Evolutionary conservation across 139 green algal genomes (phyloP).

Genomic region (Pycnococcus provasolii): DNA sequence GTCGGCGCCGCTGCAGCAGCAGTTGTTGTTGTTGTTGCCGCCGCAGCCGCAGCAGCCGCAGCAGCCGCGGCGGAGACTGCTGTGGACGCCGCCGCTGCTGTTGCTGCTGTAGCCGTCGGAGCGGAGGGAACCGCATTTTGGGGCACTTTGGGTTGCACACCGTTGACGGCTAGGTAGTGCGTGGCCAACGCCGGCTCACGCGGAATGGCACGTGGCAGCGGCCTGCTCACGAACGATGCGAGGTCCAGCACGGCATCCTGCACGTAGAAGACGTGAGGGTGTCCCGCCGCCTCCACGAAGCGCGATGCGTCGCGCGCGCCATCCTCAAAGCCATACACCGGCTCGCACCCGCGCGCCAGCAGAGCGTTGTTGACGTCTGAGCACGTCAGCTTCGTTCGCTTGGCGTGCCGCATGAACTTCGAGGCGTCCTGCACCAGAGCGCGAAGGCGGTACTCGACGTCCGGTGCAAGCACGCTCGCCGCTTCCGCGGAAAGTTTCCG

Average conservation of each 20-base stretch:
- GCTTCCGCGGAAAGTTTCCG: neutral
- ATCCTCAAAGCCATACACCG: slow-evolving; percentile 63
- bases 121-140: slow-evolving; percentile 54
- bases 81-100: slow-evolving; percentile 17
- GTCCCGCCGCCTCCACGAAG: slow-evolving; percentile 49
- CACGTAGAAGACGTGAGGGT: slow-evolving; percentile 63
- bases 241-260: slow-evolving; percentile 6
- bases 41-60: neutral
- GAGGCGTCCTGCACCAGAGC: slow-evolving; percentile 83
- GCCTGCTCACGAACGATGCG: neutral
- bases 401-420: slow-evolving; percentile 76
- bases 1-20: no score
- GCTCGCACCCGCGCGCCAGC: slow-evolving; percentile 31
- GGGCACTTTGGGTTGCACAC: slow-evolving; percentile 70
- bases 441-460: slow-evolving; percentile 79
- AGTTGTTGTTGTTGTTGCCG: neutral
- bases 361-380: slow-evolving; percentile 33
- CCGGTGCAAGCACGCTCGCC: slow-evolving; percentile 38
- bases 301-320: slow-evolving; percentile 40
- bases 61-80: slow-evolving; percentile 10
- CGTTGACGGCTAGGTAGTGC: slow-evolving; percentile 86
- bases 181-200: slow-evolving; percentile 42
- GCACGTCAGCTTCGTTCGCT: slow-evolving; percentile 53
- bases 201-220: slow-evolving; percentile 60
- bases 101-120: neutral